Evolutionary conservation across 2,329 filamentous ascomycete genomes (phyloP).

Genomic region (Xylaria hypoxylon): DNA sequence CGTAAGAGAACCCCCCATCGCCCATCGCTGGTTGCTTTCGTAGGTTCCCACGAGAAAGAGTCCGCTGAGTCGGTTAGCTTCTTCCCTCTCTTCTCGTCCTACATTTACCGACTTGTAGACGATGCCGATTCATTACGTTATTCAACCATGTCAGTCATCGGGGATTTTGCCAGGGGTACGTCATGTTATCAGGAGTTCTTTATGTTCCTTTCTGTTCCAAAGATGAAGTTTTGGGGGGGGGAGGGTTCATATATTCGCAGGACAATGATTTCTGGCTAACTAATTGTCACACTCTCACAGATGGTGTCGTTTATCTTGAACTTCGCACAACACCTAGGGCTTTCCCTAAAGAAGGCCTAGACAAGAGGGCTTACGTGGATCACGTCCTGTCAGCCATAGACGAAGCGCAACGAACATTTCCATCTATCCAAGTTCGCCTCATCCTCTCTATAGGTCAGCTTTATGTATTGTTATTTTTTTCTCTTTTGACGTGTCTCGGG

Average conservation of each 20-base stretch:
- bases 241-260: not conserved
- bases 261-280: not conserved
- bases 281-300: constrained; percentile 1
- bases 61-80: constrained; percentile 62
- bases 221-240: not conserved
- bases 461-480: not conserved
- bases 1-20: constrained; percentile 59
- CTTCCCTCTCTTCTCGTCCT: constrained; percentile 81
- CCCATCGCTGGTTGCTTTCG: not conserved
- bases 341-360: constrained; percentile 64
- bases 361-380: constrained; percentile 72
- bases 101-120: constrained; percentile 81
- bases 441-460: constrained; percentile 67
- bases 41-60: not conserved
- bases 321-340: constrained; percentile 82
- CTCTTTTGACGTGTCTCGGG: not conserved
- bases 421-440: constrained; percentile 69
- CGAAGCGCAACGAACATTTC: constrained; percentile 45
- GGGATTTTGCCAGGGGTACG: constrained; percentile 68
- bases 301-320: constrained; percentile 84
- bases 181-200: not conserved
- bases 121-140: constrained; percentile 68
- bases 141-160: constrained; percentile 73
- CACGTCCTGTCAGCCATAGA: constrained; percentile 74
- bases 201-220: not conserved